A percentile compares a stretch with the other conserved stretches of the same genome.
phyloP scores from a whole-genome alignment of 176 grass and related monocot genomes.

The Chrysopogon serrulatus region DNA sequence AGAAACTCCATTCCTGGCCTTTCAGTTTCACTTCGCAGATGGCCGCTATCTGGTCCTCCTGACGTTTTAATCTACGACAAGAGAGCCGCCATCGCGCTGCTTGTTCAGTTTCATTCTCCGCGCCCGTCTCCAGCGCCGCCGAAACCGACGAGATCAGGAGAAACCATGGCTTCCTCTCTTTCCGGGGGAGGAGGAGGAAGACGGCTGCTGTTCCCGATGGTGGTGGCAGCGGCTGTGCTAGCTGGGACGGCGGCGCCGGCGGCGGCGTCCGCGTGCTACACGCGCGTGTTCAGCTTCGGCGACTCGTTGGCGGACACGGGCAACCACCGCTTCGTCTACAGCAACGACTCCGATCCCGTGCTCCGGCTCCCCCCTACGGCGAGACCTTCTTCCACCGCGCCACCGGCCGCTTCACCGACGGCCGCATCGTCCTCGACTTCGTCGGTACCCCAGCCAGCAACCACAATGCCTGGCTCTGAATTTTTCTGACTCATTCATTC shows the following conservation, averaged over 20 bases:
- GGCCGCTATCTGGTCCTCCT: not conserved
- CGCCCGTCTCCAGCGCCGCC: not conserved
- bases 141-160: not conserved
- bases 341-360: constrained; percentile 17
- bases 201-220: not conserved
- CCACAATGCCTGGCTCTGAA: not conserved
- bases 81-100: not conserved
- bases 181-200: not conserved
- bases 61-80: too few relatives aligned
- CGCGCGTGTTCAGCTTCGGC: constrained; percentile 66
- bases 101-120: not conserved
- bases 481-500: too few relatives aligned
- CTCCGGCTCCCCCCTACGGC: constrained; percentile 56
- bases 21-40: not conserved
- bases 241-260: not conserved
- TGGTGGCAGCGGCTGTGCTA: not conserved
- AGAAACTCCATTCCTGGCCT: not conserved
- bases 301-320: constrained; percentile 91
- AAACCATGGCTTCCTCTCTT: constrained; percentile 12
- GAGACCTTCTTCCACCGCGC: constrained; percentile 75
- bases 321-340: constrained; percentile 38
- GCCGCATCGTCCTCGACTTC: constrained; percentile 75
- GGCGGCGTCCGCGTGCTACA: constrained; percentile 29
- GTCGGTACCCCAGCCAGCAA: constrained; percentile 23
- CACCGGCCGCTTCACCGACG: constrained; percentile 72